Base-by-base conservation (phyloP, 805 yeast species). In the Blastobotrys americana region DNA sequence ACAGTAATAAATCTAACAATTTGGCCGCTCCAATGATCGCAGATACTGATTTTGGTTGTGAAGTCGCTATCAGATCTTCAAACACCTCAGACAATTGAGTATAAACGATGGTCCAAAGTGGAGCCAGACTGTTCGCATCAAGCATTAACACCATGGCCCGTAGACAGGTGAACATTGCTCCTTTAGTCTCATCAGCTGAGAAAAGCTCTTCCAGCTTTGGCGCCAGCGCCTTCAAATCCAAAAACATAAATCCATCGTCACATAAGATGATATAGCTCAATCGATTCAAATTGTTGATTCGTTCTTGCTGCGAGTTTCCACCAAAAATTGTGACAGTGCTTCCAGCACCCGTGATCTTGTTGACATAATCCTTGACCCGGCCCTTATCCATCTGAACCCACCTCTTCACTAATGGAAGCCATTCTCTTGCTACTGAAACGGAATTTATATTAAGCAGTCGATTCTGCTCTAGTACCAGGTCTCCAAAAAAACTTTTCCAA, bases 321-420 rank as follows among this genome's bases (percentile, higher is more conserved):
- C 75, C 80, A 63, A 85, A 86, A 3, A 84, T 67, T 17, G 80
- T 78, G 2, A 83, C 73, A 0, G 31, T 25, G 31, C 13, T 25
- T 8, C 31, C 31, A 8, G 31, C 31, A 13, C 31, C 31, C 8
- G 31, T 25, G 31, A 25, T 25, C 8, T 13, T 8, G 13, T 25
- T 25, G 37, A 78, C 41, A 27, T 43, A 61, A 10, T 83, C 90
- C 1, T 57, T 54, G 43, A 83, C 57, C 38, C 74, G 76, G 3
- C 80, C 88, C 34, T 74, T 74, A 46, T 83, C 93, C 13, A 66
- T 71, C 5, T 67, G 63, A 3, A 81, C 70, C 95, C 96, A 90
- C 9, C 68, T 66, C 19, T 59, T 57, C 4, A 89, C 64, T 1
- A 85, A 69, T 0, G 65, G 55, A 45, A 67, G 66, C 90, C 95